Base-by-base conservation (phyloP, 331 rosid species). In the Dryas integrifolia region DNA sequence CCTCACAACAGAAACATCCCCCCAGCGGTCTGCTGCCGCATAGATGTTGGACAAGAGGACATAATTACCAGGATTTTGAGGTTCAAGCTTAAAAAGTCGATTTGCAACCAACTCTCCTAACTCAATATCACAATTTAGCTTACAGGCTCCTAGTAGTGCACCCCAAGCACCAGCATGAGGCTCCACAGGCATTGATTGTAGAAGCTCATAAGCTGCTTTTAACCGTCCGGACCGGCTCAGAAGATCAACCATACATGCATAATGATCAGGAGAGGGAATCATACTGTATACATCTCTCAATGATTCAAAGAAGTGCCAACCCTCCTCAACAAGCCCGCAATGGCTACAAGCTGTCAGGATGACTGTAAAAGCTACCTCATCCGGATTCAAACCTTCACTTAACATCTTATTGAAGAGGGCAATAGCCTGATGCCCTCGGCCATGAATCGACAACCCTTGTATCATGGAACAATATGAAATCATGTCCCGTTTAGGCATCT, bases 111-210 rank as follows among this genome's bases (percentile, higher is more conserved):
- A 80, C 86, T 84, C 86, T 40, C 88, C 98, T 5, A 92, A 81
- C 69, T 85, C 89, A 4, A 81, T 61, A 75, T 88, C 78, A 38
- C 77, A 67, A 5, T 82, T 65, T 77, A 78, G 72, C 79, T 88
- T 87, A 65, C 93, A 92, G 69, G 97, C 96, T 71, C 88, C 91
- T 55, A 92, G 89, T 63, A 90, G 86, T 76, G 97, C 90, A 69
- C 96, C 90, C 97, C 96, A 90, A 9, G 96, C 89, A 70, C 88
- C 80, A 62, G 85, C 88, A 82, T 75, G 85, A 61, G 90, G 83
- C 83, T 84, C 89, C 70, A 66, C 73, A 12, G 80, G 85, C 87
- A 85, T 80, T 49, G 82, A 80, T 58, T 78, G 60, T 67, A 87
- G 71, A 58, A 92, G 88, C 73, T 92, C 96, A 76, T 85, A 87